Evolutionary conservation across 2,329 filamentous ascomycete genomes (phyloP).

Genomic region (Pseudocercospora vitis): DNA sequence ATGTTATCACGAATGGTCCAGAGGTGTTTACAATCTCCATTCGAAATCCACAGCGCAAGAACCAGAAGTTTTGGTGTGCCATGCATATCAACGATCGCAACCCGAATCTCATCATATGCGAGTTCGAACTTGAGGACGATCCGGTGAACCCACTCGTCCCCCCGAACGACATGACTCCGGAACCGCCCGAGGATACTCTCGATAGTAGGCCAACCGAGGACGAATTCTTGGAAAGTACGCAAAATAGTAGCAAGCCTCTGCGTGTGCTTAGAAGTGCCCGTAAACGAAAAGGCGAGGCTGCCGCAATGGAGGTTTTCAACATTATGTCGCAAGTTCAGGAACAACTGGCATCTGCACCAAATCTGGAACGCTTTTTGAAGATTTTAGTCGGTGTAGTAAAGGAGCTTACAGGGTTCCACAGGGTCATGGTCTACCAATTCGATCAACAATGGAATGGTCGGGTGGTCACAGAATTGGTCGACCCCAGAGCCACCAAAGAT

Average conservation of each 20-base stretch:
- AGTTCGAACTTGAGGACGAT: slow-evolving; percentile 85
- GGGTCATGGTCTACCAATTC: slow-evolving; percentile 92
- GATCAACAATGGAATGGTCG: slow-evolving; percentile 79
- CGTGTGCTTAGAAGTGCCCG: slow-evolving; percentile 72
- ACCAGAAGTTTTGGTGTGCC: slow-evolving; percentile 79
- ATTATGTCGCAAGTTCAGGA: slow-evolving; percentile 92
- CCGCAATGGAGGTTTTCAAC: slow-evolving; percentile 86
- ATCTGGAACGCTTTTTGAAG: slow-evolving; percentile 72
- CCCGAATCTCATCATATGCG: slow-evolving; percentile 74
- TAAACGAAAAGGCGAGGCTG: slow-evolving; percentile 73
- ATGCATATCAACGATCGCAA: slow-evolving; percentile 72
- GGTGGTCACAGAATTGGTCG: slow-evolving; percentile 83
- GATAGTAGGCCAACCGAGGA: slow-evolving; percentile 70
- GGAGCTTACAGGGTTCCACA: slow-evolving; percentile 85
- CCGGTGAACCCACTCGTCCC: slow-evolving; percentile 66
- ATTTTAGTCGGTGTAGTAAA: slow-evolving; percentile 83
- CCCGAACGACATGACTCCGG: slow-evolving; percentile 58
- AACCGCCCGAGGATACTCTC: slow-evolving; percentile 71
- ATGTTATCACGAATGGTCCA: slow-evolving; percentile 72
- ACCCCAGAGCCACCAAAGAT: slow-evolving; percentile 75
- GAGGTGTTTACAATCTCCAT: slow-evolving; percentile 82
- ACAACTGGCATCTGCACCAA: slow-evolving; percentile 71
- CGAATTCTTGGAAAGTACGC: slow-evolving; percentile 73
- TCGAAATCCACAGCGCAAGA: slow-evolving; percentile 55
- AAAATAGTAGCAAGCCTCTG: slow-evolving; percentile 73